These are phyloP conservation scores for Podospora tetraspora DNA, from an alignment of 495 filamentous ascomycete genomes.

Conservation along the genomic window DNA sequence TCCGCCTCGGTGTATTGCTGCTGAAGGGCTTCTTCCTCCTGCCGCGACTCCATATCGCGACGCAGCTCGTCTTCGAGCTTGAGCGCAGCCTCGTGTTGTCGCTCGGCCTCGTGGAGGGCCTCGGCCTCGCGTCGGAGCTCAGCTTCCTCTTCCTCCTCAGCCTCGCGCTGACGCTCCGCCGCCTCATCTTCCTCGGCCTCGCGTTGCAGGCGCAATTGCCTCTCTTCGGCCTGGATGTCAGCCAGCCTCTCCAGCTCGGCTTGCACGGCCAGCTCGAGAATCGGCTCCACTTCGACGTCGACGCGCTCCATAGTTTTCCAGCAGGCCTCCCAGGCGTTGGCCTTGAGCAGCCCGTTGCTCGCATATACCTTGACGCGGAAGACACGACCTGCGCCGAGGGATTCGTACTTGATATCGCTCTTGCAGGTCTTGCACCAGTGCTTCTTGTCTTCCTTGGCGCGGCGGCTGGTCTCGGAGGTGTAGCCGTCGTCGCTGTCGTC, in stretches of 20 bases:
- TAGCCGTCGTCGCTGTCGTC: constrained; percentile 47
- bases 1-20: neutral
- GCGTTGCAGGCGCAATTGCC: constrained; percentile 33
- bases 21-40: neutral
- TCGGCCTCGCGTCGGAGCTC: constrained; percentile 1
- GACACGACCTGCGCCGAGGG: constrained; percentile 45
- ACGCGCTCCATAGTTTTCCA: constrained; percentile 98
- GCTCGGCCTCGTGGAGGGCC: neutral
- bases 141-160: neutral
- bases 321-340: constrained; percentile 86
- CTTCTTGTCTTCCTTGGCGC: constrained; percentile 37
- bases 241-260: constrained; percentile 43
- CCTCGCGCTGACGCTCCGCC: constrained; percentile 17
- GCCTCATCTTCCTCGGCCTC: constrained; percentile 26
- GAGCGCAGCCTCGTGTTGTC: neutral
- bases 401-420: constrained; percentile 45
- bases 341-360: constrained; percentile 86
- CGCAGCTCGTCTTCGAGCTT: neutral
- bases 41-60: neutral
- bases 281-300: constrained; percentile 81
- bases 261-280: constrained; percentile 39
- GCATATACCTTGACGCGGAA: constrained; percentile 90
- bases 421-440: constrained; percentile 59
- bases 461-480: constrained; percentile 24
- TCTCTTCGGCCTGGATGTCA: constrained; percentile 21